Base-by-base conservation (phyloP, 441 rosid genomes). In the Geranium incanum region DNA sequence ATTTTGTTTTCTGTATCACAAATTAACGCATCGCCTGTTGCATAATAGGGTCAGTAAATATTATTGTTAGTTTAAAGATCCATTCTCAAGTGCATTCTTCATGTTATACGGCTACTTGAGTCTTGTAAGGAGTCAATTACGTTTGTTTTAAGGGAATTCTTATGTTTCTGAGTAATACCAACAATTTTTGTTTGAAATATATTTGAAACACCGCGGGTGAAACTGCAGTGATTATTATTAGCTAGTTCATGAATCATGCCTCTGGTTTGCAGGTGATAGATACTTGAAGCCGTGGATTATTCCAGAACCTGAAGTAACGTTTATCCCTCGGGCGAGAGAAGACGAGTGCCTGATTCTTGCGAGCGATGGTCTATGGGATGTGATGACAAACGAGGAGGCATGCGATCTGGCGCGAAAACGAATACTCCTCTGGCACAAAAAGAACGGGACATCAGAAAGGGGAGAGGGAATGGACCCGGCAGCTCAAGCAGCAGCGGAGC, bases 321-420 rank as follows among this genome's bases (percentile, higher is more conserved):
- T 92, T 37, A 73, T 89, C 74, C 90, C 96, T 0, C 73, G 96
- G 75, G 87, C 85, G 15, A 89, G 84, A 83, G 98, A 89, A 71
- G 98, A 92, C 15, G 97, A 90, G 71, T 90, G 96, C 82, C 87
- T 92, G 36, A 76, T 92, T 77, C 78, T 90, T 55, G 97, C 95
- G 1, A 92, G 97, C 28, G 97, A 92, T 57, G 97, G 98, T 28
- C 76, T 92, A 67, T 92, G 98, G 98, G 98, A 92, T 78, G 97
- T 92, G 57, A 84, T 92, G 91, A 76, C 86, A 12, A 92, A 92
- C 52, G 93, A 92, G 77, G 97, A 89, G 78, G 98, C 83, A 16
- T 90, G 93, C 66, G 95, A 92, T 69, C 72, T 92, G 70, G 97
- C 98, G 13, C 82, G 95, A 28, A 90, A 76, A 73, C 79, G 95